These are phyloP conservation scores for Botrytis fragariae DNA, from an alignment of 2,329 filamentous ascomycete species.

Conservation along the genomic window DNA sequence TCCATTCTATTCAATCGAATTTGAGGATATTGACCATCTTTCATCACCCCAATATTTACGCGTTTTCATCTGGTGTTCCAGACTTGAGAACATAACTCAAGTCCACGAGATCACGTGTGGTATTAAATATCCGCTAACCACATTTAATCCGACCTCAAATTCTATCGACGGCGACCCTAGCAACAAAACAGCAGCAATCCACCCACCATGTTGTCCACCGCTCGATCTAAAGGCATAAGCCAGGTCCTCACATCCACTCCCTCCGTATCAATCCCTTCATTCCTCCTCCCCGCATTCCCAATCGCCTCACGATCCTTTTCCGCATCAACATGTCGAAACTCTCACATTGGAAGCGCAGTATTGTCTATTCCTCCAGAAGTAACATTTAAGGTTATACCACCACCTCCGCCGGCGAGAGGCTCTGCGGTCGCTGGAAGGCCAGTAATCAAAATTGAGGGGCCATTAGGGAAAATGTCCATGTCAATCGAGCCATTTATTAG, in stretches of 20 bases:
- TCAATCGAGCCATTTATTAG: constrained; percentile 76
- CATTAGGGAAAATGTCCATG: constrained; percentile 73
- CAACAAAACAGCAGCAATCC: constrained; percentile 4
- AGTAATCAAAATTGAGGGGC: constrained; percentile 74
- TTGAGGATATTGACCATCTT: not conserved
- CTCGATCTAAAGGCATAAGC: constrained; percentile 59
- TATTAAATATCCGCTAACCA: not conserved
- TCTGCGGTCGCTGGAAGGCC: constrained; percentile 52
- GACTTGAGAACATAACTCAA: not conserved
- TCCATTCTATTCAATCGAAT: not conserved
- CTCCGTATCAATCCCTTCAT: constrained; percentile 60
- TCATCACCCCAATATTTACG: not conserved
- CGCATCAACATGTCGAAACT: constrained; percentile 62
- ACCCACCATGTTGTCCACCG: constrained; percentile 60
- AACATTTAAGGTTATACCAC: constrained; percentile 67
- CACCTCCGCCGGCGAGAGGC: constrained; percentile 36
- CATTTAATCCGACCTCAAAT: constrained; percentile 15
- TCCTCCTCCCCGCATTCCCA: constrained; percentile 72
- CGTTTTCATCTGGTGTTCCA: not conserved
- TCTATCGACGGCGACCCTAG: constrained; percentile 9
- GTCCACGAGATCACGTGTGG: not conserved
- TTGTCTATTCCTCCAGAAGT: constrained; percentile 83
- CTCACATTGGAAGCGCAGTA: constrained; percentile 82
- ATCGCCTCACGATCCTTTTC: constrained; percentile 62
- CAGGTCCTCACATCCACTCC: constrained; percentile 51